Evolutionary conservation across 805 yeast genomes (phyloP).

Genomic region (Candida nemodendra): DNA sequence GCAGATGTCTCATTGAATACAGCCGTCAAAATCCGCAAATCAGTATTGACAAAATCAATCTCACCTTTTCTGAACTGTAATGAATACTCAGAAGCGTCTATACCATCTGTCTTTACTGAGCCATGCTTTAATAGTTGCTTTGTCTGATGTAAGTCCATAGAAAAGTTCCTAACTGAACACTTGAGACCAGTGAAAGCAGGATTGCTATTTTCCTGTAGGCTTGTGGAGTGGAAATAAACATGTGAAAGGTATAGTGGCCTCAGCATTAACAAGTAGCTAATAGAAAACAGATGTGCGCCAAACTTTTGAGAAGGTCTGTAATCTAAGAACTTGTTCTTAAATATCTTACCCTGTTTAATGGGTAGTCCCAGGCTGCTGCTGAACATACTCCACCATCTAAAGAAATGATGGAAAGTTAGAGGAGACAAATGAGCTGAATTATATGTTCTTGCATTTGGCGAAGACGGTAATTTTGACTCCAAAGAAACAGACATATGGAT

Average conservation of each 20-base stretch:
- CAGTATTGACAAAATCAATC: conserved; percentile 65
- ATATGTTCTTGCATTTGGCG: conserved; percentile 36
- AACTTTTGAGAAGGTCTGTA: conserved; percentile 28
- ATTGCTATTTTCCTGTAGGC: conserved; percentile 39
- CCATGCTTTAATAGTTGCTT: conserved; percentile 23
- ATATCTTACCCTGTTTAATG: conserved; percentile 69
- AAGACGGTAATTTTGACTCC: conserved; percentile 35
- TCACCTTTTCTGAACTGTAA: conserved; percentile 70
- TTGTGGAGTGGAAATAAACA: conserved; percentile 52
- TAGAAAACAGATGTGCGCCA: conserved; percentile 52
- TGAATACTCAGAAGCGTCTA: conserved; percentile 45
- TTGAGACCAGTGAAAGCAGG: conserved; percentile 70
- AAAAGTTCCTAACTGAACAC: conserved; percentile 52
- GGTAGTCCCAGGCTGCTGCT: conserved; percentile 79
- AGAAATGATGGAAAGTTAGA: conserved; percentile 61
- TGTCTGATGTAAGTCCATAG: conserved; percentile 67
- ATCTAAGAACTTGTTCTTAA: conserved; percentile 44
- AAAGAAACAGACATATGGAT: conserved; percentile 69
- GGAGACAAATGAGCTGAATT: conserved; percentile 82
- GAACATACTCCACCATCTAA: conserved; percentile 84
- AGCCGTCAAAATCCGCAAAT: conserved; percentile 65
- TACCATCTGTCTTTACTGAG: conserved; percentile 38
- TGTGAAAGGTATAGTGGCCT: conserved; percentile 76
- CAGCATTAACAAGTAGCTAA: conserved; percentile 74
- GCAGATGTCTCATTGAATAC: conserved; percentile 56